These are phyloP conservation scores for Periconia macrospinosa DNA, from an alignment of 2,329 filamentous ascomycete species.

Conservation along the genomic window DNA sequence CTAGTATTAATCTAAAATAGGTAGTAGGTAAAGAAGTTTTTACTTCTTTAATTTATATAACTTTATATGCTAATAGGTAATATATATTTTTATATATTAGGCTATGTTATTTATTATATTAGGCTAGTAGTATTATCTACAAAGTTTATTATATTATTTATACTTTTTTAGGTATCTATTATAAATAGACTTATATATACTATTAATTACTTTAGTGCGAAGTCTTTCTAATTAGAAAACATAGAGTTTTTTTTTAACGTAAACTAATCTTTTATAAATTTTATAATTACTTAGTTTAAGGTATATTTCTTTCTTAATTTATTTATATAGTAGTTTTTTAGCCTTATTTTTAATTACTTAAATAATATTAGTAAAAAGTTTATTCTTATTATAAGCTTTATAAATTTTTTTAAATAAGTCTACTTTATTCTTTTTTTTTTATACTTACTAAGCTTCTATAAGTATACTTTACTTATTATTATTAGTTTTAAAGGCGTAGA, in stretches of 20 bases:
- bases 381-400: not conserved
- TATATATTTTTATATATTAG: not conserved
- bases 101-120: not conserved
- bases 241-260: not conserved
- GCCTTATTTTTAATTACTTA: not conserved
- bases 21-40: conserved; percentile 3
- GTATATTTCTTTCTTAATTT: not conserved
- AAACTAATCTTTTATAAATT: not conserved
- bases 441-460: no score
- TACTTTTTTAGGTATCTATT: not conserved
- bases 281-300: not conserved
- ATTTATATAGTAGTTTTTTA: not conserved
- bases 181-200: not conserved
- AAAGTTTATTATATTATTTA: not conserved
- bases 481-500: no score
- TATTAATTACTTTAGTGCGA: not conserved
- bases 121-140: not conserved
- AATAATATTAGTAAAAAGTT: not conserved
- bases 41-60: not conserved
- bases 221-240: not conserved
- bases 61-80: not conserved
- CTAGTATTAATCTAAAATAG: not conserved
- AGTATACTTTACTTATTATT: no score
- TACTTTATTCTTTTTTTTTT: no score
- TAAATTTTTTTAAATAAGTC: no score